phyloP scores from a whole-genome alignment of 441 rosid species.

The Corymbia citriodora region DNA sequence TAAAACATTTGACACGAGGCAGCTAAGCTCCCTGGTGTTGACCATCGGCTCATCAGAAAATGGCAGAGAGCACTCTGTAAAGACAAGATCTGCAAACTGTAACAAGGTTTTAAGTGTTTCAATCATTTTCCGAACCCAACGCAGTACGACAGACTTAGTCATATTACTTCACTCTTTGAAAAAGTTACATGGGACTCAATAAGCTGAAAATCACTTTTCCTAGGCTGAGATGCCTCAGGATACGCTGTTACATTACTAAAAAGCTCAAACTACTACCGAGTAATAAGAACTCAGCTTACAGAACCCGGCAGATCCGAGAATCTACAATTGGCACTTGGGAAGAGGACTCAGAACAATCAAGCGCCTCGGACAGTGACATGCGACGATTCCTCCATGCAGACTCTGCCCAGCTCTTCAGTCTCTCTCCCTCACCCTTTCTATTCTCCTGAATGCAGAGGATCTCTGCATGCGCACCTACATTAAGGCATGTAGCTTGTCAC shows the following conservation, averaged over 20 bases:
- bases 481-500: background rate
- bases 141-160: background rate
- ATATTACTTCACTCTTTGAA: background rate
- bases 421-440: conserved; percentile 78
- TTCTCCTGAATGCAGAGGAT: conserved; percentile 64
- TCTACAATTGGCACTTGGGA: conserved; percentile 43
- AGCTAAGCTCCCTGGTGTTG: background rate
- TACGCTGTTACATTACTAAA: background rate
- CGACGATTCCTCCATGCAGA: conserved; percentile 59
- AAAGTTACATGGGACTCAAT: background rate
- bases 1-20: background rate
- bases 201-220: background rate
- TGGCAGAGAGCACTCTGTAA: background rate
- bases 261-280: background rate
- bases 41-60: background rate
- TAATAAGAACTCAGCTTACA: conserved; percentile 5
- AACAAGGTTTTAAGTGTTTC: background rate
- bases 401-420: conserved; percentile 66
- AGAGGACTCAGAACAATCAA: conserved; percentile 35
- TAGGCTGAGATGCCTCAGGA: background rate
- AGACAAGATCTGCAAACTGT: background rate
- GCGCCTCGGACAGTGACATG: conserved; percentile 55
- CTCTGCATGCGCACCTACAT: conserved; percentile 76
- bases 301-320: conserved; percentile 39
- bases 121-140: background rate